Percentiles rank a stretch among this genome's conserved stretches.
phyloP scores from a whole-genome alignment of 2,329 filamentous ascomycete genomes.

The Huntiella decipiens region DNA sequence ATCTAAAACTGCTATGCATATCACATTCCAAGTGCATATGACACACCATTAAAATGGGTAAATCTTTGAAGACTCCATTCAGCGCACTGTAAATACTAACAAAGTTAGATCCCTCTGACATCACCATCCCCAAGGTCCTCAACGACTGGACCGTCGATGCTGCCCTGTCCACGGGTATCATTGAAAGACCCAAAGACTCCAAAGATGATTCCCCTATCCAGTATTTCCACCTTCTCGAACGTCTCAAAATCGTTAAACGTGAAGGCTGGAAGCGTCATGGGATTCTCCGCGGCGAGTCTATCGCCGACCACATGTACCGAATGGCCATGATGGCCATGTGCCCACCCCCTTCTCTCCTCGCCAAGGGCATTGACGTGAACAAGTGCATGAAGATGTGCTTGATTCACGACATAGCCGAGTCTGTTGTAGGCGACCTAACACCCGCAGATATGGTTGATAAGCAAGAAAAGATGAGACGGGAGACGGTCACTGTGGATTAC shows the following conservation, averaged over 20 bases:
- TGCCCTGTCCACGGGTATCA: constrained; percentile 11
- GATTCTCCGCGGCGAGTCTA: constrained; percentile 65
- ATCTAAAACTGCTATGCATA: no score
- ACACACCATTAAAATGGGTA: not conserved
- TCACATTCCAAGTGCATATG: not conserved
- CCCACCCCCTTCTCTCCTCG: constrained; percentile 54
- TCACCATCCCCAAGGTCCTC: constrained; percentile 14
- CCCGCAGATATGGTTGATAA: constrained; percentile 80
- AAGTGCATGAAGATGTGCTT: constrained; percentile 91
- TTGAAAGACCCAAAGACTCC: constrained; percentile 27
- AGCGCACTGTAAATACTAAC: not conserved
- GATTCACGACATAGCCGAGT: constrained; percentile 93
- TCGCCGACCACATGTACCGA: constrained; percentile 98
- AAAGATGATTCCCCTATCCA: constrained; percentile 51
- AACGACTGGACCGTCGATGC: constrained; percentile 14
- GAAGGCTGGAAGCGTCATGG: constrained; percentile 89
- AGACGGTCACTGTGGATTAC: constrained; percentile 82
- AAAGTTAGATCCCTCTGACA: constrained; percentile 13
- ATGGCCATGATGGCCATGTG: constrained; percentile 95
- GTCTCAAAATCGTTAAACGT: constrained; percentile 86
- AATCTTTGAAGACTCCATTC: no score
- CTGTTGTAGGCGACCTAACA: constrained; percentile 93
- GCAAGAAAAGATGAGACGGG: constrained; percentile 71
- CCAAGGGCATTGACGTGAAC: constrained; percentile 48
- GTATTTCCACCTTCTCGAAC: constrained; percentile 88